Base-by-base conservation (phyloP, 257 asterid genomes). In the Avicennia marina region DNA sequence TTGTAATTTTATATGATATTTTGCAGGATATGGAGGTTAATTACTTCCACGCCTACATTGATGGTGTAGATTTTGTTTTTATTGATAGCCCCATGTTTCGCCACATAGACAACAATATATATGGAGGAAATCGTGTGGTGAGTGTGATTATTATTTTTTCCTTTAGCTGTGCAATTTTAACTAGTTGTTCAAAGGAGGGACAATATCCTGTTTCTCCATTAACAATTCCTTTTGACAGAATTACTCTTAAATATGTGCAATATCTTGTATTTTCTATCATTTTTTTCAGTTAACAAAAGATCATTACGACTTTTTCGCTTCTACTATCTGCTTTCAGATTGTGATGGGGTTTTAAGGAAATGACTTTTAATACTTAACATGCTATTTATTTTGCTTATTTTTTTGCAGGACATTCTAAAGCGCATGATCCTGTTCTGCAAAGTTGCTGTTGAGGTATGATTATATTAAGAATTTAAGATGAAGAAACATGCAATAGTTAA, bases 1-100 rank as follows among this genome's bases (percentile, higher is more conserved):
- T 50, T 66, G 26, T 75, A 57, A 77, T 44, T 32, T 56, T 26
- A 56, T 68, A 62, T 33, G 27, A 47, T 29, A 26, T 64, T 67
- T 72, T 71, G 80, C 87, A 93, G 98, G 95, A 89, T 76, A 57
- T 78, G 58, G 98, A 93, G 81, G 98, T 93, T 54, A 75, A 46
- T 53, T 93, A 78, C 78, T 89, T 83, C 84, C 98, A 89, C 0
- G 77, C 97, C 63, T 88, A 66, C 77, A 76, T 86, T 62, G 98
- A 93, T 71, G 95, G 97, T 20, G 97, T 93, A 25, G 98, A 93
- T 71, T 84, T 93, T 75, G 97, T 93, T 60, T 93, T 93, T 71
- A 63, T 93, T 21, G 98, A 93, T 40, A 60, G 78, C 72, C 87
- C 89, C 16, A 1, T 66, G 44, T 77, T 88, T 68, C 81, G 83